phyloP scores from a whole-genome alignment of 169 alveolate genomes.

The Cytauxzoon felis region DNA sequence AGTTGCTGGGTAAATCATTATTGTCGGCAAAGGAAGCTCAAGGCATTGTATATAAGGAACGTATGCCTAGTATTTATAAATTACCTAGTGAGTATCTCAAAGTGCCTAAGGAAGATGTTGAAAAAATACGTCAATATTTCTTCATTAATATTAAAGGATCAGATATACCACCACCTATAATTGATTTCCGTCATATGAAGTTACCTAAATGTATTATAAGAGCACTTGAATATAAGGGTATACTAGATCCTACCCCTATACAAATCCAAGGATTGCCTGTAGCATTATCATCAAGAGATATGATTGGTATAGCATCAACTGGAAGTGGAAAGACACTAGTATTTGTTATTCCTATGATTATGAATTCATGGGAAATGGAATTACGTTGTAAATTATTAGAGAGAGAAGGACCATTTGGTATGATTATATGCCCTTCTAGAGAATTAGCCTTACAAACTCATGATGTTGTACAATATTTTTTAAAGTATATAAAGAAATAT shows the following conservation, averaged over 20 bases:
- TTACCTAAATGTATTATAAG: constrained; percentile 84
- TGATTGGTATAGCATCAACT: constrained; percentile 91
- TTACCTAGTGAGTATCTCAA: constrained; percentile 65
- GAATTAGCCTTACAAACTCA: constrained; percentile 89
- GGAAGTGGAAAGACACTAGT: constrained; percentile 91
- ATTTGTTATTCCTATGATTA: constrained; percentile 86
- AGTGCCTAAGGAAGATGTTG: constrained; percentile 52
- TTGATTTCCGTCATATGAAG: constrained; percentile 85
- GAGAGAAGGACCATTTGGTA: constrained; percentile 89
- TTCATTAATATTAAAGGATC: constrained; percentile 83
- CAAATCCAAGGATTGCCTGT: constrained; percentile 91
- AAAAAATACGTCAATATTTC: constrained; percentile 63
- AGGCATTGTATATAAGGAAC: neutral
- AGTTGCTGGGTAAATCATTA: neutral
- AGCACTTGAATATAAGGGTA: constrained; percentile 81
- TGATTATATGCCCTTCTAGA: constrained; percentile 90
- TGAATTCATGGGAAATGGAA: constrained; percentile 85
- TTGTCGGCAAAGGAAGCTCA: neutral
- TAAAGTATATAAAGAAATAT: constrained; percentile 61
- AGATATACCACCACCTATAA: constrained; percentile 90
- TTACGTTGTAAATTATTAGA: constrained; percentile 65
- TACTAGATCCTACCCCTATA: constrained; percentile 87
- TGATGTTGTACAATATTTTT: constrained; percentile 75
- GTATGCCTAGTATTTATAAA: constrained; percentile 4
- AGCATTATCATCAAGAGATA: constrained; percentile 83